Percentiles rank a stretch among this genome's conserved stretches.
Conservation (phyloP, 345 rosid species). For the Viola odorata region DNA sequence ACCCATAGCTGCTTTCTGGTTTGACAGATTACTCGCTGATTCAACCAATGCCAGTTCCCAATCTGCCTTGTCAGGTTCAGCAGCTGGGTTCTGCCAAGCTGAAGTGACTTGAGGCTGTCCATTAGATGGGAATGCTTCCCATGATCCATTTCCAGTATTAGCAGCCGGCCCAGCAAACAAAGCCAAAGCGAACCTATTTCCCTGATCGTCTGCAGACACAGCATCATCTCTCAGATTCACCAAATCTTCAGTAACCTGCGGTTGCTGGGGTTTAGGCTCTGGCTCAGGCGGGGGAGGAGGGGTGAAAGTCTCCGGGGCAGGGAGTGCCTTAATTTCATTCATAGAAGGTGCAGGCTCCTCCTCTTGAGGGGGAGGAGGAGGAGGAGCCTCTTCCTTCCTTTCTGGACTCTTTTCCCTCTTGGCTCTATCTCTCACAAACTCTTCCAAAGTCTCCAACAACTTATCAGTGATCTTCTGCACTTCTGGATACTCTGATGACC, state of each 20-base stretch:
- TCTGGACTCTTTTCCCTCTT: constrained; percentile 66
- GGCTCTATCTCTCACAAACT: constrained; percentile 76
- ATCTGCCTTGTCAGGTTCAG: constrained; percentile 71
- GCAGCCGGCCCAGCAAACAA: constrained; percentile 56
- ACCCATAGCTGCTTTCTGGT: constrained; percentile 67
- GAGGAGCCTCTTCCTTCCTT: constrained; percentile 48
- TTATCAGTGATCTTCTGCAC: constrained; percentile 81
- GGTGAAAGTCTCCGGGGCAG: constrained; percentile 57
- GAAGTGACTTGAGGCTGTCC: constrained; percentile 60
- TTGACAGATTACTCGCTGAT: constrained; percentile 63
- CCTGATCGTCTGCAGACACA: constrained; percentile 64
- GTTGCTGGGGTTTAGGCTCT: constrained; percentile 42
- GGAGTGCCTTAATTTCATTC: constrained; percentile 78
- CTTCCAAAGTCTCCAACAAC: constrained; percentile 73
- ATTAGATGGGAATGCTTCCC: constrained; percentile 78
- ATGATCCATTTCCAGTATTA: constrained; percentile 47
- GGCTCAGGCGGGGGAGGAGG: constrained; percentile 44
- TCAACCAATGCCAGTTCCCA: constrained; percentile 95
- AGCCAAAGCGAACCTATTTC: constrained; percentile 72
- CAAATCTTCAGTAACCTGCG: constrained; percentile 60
- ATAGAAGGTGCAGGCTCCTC: constrained; percentile 38
- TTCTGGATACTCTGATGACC: constrained; percentile 92
- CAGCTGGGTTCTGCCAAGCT: constrained; percentile 86
- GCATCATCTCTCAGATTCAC: constrained; percentile 73
- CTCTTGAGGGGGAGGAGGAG: constrained; percentile 33